A percentile compares a stretch with the other conserved stretches of the same genome.
Evolutionary conservation across 371 early-diverging fungal genomes (phyloP).

Genomic region (Funneliformis caledonium): DNA sequence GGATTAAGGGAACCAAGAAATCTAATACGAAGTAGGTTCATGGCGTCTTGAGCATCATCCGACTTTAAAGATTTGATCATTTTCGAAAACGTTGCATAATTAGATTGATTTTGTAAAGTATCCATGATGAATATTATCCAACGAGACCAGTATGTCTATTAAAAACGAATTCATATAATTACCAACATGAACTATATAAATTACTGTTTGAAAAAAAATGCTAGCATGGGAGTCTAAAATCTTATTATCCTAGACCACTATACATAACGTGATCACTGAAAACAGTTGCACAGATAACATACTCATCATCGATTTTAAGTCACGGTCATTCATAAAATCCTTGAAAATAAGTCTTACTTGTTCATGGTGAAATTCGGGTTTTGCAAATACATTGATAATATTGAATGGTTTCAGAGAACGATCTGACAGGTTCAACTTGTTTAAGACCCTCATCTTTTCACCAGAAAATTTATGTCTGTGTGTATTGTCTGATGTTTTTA

Average conservation of each 20-base stretch:
- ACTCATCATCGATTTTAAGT: background rate
- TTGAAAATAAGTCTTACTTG: background rate
- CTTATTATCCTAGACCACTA: too few relatives aligned
- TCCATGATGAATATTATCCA: background rate
- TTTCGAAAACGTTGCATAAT: background rate
- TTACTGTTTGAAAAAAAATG: too few relatives aligned
- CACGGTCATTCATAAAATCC: background rate
- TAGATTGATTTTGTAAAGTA: background rate
- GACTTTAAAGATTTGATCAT: slow-evolving; percentile 4
- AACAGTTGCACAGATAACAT: background rate
- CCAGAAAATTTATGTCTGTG: too few relatives aligned
- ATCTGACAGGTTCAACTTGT: background rate
- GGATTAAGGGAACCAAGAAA: background rate
- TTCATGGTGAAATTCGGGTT: background rate
- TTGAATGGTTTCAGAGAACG: background rate
- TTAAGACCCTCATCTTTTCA: background rate
- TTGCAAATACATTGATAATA: background rate
- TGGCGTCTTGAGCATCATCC: background rate
- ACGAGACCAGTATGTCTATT: slow-evolving; percentile 11
- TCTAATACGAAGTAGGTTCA: background rate
- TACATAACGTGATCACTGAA: too few relatives aligned
- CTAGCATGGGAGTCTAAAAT: too few relatives aligned
- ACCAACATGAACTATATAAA: background rate
- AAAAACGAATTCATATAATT: background rate
- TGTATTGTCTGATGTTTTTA: too few relatives aligned